phyloP scores from a whole-genome alignment of 129 eudicot species.

The Dittrichia graveolens region DNA sequence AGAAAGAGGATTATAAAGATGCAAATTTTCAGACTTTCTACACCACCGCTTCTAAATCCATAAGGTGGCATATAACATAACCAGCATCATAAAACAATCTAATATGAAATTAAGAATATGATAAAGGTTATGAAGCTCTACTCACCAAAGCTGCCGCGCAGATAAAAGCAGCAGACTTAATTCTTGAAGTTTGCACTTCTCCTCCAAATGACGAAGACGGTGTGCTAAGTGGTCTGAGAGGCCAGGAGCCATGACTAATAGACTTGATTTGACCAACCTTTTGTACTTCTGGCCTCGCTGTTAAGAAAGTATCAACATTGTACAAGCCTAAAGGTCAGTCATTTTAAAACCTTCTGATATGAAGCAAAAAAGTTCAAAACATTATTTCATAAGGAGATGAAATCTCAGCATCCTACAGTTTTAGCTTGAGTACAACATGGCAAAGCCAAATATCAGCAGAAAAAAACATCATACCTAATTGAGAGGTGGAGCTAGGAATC shows the following conservation, averaged over 20 bases:
- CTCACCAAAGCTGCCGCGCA: conserved; percentile 78
- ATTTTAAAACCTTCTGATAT: neutral
- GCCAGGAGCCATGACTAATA: conserved; percentile 23
- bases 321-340: conserved; percentile 11
- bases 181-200: conserved; percentile 19
- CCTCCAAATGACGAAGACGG: conserved; percentile 35
- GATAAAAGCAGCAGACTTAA: conserved; percentile 48
- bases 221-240: conserved; percentile 32
- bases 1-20: conserved; percentile 8
- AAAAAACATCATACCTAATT: conserved; percentile 42
- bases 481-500: conserved; percentile 43
- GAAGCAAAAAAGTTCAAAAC: conserved; percentile 11
- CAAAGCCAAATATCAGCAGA: neutral
- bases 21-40: neutral
- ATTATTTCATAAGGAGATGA: neutral
- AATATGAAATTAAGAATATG: neutral
- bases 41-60: neutral
- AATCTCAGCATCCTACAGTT: neutral
- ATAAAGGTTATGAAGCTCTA: conserved; percentile 10
- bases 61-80: conserved; percentile 6
- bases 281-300: conserved; percentile 47
- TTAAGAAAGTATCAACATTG: conserved; percentile 20
- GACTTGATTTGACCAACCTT: conserved; percentile 37
- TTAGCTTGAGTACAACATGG: neutral
- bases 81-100: neutral